Base-by-base conservation (phyloP, 305 asterid species). In the Fraxinus xanthoxyloides region DNA sequence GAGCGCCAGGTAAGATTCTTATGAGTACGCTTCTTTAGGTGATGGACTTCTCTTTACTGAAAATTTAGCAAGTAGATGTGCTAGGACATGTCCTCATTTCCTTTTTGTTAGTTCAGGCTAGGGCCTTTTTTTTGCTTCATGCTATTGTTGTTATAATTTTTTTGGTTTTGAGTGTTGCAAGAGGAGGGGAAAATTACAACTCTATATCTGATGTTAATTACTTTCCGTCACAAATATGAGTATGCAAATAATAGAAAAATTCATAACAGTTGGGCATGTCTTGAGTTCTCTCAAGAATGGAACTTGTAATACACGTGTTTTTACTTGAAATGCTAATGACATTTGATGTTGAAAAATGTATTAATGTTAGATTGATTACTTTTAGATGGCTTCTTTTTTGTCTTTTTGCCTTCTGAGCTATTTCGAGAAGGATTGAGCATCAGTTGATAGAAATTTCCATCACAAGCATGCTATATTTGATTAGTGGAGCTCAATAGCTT, bases 1-100 rank as follows among this genome's bases (percentile, higher is more conserved):
- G 99, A 97, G 83, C 95, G 98, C 76, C 99, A 97, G 97, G 99
- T 96, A 63, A 76, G 91, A 86, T 76, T 84, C 89, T 84, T 69
- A 76, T 59, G 51, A 65, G 28, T 59, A 63, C 21, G 67, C 19
- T 17, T 80, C 13, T 80, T 34, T 82, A 17, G 67, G 26, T 72
- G 59, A 67, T 85, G 67, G 19, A 54, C 23, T 61, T 24, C 15
- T 7, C 70, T 61, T 21, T 61, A 21, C 70, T 7, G 31, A 61
- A 61, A 61, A 61, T 8, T 21, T 19, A 61, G 30, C 31, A 7
- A 56, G 70, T 59, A 59, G 15, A 59, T 8, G 30, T 3, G 9
- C 21, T 21, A 21, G 9, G 13, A 23, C 15, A 7, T 19, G 26
- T 56, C 28, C 67, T 56, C 26, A 61, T 21, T 21, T 61, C 70